Evolutionary conservation across 768 basidiomycete species (phyloP).

Genomic region (Boletales sp.): DNA sequence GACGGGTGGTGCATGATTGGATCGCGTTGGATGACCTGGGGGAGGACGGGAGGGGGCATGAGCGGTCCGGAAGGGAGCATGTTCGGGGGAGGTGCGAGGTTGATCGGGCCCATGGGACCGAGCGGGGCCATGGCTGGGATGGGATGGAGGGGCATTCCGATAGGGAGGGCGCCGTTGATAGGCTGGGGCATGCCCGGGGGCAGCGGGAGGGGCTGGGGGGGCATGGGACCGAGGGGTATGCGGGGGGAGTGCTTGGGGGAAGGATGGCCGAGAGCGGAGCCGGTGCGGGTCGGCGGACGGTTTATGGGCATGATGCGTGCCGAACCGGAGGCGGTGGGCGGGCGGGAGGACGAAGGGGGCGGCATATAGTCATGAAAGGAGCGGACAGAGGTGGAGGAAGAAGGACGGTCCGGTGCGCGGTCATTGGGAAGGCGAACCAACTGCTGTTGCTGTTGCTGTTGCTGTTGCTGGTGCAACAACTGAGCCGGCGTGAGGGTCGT

Average conservation of each 20-base stretch:
- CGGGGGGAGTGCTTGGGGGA: conserved; percentile 30
- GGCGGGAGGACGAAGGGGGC: conserved; percentile 25
- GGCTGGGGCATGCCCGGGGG: no score
- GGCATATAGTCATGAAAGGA: conserved; percentile 22
- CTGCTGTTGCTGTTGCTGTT: no score
- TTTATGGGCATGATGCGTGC: conserved; percentile 18
- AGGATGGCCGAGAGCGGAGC: conserved; percentile 22
- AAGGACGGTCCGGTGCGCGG: conserved; percentile 23
- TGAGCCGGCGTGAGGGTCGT: conserved; percentile 34
- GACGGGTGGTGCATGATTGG: no score
- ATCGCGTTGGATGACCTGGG: conserved; percentile 16
- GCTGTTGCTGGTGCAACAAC: conserved; percentile 32
- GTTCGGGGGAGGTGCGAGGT: no score
- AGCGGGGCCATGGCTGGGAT: background rate
- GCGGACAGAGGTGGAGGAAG: conserved; percentile 26
- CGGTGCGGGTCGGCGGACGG: conserved; percentile 25
- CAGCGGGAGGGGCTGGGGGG: no score
- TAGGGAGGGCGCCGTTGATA: background rate
- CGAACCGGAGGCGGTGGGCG: conserved; percentile 21
- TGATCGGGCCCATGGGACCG: no score
- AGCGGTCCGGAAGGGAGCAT: background rate
- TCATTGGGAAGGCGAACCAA: background rate
- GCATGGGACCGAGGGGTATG: background rate
- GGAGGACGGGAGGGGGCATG: conserved; percentile 39
- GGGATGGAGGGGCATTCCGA: conserved; percentile 4